phyloP scores from a whole-genome alignment of 2,329 filamentous ascomycete species.

The Alternaria gansuensis region DNA sequence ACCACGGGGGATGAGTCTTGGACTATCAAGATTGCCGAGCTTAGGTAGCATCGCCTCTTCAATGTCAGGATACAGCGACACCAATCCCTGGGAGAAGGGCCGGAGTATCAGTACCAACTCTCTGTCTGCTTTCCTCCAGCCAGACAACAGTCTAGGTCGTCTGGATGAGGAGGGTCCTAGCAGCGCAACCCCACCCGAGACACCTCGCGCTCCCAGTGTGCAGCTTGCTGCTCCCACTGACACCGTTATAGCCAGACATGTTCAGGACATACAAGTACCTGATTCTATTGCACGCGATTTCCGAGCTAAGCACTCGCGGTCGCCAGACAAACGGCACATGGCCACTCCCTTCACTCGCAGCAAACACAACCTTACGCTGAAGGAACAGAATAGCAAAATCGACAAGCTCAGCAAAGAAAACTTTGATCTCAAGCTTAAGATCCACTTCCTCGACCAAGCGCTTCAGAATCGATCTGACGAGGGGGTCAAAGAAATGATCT shows the following conservation, averaged over 20 bases:
- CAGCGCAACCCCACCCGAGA: slow-evolving; percentile 66
- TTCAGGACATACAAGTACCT: slow-evolving; percentile 89
- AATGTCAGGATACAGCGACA: slow-evolving; percentile 63
- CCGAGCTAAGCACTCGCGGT: slow-evolving; percentile 74
- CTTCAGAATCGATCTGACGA: slow-evolving; percentile 94
- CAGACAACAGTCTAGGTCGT: slow-evolving; percentile 62
- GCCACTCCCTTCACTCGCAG: slow-evolving; percentile 51
- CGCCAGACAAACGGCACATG: slow-evolving; percentile 65
- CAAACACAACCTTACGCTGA: slow-evolving; percentile 74
- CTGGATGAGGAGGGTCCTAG: slow-evolving; percentile 67
- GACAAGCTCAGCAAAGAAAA: slow-evolving; percentile 97
- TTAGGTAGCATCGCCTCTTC: slow-evolving; percentile 89
- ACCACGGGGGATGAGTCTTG: slow-evolving; percentile 60
- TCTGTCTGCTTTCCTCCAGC: slow-evolving; percentile 41
- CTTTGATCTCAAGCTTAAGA: slow-evolving; percentile 95
- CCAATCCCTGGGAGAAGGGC: slow-evolving; percentile 55
- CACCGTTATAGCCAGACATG: slow-evolving; percentile 85
- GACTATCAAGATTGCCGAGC: slow-evolving; percentile 79
- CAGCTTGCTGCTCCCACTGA: slow-evolving; percentile 74
- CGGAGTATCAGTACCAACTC: slow-evolving; percentile 53
- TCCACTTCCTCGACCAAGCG: slow-evolving; percentile 94
- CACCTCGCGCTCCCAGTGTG: slow-evolving; percentile 69
- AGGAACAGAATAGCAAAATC: slow-evolving; percentile 97
- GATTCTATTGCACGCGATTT: slow-evolving; percentile 89
- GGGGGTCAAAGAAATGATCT: slow-evolving; percentile 96